Base-by-base conservation (phyloP, 2,329 filamentous ascomycete genomes). In the Penicillium verrucosum region DNA sequence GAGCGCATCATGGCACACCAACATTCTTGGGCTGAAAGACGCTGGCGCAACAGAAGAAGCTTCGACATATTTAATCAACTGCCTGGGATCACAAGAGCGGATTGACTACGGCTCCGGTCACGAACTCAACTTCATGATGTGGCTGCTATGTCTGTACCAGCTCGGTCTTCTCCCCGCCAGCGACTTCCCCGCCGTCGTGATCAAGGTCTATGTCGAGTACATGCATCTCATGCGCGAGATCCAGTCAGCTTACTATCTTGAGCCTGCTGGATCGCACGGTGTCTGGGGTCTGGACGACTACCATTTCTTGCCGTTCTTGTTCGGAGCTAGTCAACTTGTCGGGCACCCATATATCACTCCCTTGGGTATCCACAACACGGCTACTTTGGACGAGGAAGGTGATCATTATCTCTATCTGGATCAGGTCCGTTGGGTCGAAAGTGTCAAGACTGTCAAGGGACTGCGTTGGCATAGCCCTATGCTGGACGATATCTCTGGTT, bases 281-380 rank as follows among this genome's bases (percentile, higher is more conserved):
- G 94, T 99, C 25, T 99, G 94, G 94, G 94, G 94, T 18, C 80
- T 99, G 1, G 94, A 99, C 68, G 94, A 99, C 73, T 97, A 99
- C 76, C 92, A 95, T 65, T 99, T 99, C 76, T 79, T 97, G 1
- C 94, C 95, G 0, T 99, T 97, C 72, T 83, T 99, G 12, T 95
- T 97, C 62, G 94, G 94, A 21, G 92, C 94, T 36, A 88, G 92
- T 25, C 95, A 99, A 75, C 83, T 97, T 18, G 80, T 94, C 16
- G 85, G 90, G 61, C 94, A 99, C 71, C 89, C 80, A 41, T 96
- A 83, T 73, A 89, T 89, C 72, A 96, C 84, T 30, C 90, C 85
- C 45, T 83, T 85, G 68, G 88, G 81, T 25, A 96, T 99, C 65
- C 95, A 99, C 77, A 92, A 96, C 69, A 84, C 88, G 52, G 83